phyloP scores from a whole-genome alignment of 1,139 yeast species.

The Suzukiozyma palmioleophila region DNA sequence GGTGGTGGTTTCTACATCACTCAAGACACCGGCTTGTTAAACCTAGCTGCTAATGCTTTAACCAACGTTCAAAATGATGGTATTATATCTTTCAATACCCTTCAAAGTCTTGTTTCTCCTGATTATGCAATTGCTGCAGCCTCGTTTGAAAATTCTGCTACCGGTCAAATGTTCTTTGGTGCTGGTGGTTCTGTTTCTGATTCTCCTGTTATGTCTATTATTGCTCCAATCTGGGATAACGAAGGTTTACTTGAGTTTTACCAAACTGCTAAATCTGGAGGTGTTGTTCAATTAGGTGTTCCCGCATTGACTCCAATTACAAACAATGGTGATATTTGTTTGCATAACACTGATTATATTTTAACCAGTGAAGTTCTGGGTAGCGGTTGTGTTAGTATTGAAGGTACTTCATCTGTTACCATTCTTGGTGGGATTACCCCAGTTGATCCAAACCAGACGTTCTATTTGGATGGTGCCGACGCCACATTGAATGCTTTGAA shows the following conservation, averaged over 20 bases:
- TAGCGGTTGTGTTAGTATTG: conserved; percentile 23
- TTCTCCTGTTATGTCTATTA: conserved; percentile 10
- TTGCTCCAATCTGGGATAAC: conserved; percentile 11
- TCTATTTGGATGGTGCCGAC: conserved; percentile 17
- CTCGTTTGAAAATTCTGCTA: neutral
- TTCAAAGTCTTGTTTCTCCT: conserved; percentile 9
- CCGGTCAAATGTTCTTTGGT: conserved; percentile 15
- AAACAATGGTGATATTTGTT: conserved; percentile 25
- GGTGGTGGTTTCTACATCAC: conserved; percentile 22
- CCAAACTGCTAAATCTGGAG: neutral
- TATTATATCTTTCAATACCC: conserved; percentile 13
- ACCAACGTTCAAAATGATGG: conserved; percentile 11
- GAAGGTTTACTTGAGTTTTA: conserved; percentile 11
- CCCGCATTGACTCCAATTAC: conserved; percentile 9
- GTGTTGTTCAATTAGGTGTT: conserved; percentile 1
- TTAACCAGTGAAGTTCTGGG: conserved; percentile 19
- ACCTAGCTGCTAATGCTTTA: conserved; percentile 8
- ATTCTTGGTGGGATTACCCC: conserved; percentile 9
- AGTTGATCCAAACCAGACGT: conserved; percentile 16
- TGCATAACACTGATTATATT: conserved; percentile 16
- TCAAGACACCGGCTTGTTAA: conserved; percentile 5
- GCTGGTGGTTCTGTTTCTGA: conserved; percentile 10
- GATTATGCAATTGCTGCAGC: conserved; percentile 8
- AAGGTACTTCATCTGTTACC: conserved; percentile 14
- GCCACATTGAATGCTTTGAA: conserved; percentile 15